Conservation (phyloP, 2,329 filamentous ascomycete genomes). For the Hypoxylon rubiginosum region DNA sequence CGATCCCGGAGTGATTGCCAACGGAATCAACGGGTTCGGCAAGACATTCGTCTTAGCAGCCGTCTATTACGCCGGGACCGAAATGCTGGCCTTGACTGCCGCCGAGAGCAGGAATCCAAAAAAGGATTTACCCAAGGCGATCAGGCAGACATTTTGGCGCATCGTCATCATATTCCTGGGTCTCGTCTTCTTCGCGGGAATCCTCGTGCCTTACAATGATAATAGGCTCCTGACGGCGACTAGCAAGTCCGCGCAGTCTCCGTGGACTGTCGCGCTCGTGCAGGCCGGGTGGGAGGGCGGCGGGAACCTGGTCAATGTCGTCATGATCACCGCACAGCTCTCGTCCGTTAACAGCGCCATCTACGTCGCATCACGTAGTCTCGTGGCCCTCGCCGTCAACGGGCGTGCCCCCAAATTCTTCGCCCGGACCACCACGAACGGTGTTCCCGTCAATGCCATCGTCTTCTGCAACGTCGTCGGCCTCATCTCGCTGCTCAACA, state of each 20-base stretch:
- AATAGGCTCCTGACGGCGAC: conserved; percentile 52
- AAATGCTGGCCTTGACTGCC: conserved; percentile 55
- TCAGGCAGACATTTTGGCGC: conserved; percentile 51
- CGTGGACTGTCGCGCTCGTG: conserved; percentile 51
- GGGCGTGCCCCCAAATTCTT: conserved; percentile 49
- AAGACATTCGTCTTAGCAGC: conserved; percentile 54
- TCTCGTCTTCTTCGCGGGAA: conserved; percentile 51
- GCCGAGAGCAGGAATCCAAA: conserved; percentile 52
- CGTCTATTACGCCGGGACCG: conserved; percentile 55
- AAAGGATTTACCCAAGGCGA: conserved; percentile 50
- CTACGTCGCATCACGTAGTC: conserved; percentile 50
- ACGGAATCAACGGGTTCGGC: conserved; percentile 54
- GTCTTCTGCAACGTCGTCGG: conserved; percentile 52
- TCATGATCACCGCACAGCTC: conserved; percentile 54
- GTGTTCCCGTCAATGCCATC: conserved; percentile 48
- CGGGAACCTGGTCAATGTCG: conserved; percentile 52
- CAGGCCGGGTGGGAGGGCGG: conserved; percentile 49
- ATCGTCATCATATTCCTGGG: conserved; percentile 53
- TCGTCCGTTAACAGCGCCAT: conserved; percentile 53
- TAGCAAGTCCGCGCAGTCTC: conserved; percentile 50
- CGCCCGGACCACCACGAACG: conserved; percentile 47
- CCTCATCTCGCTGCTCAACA: conserved; percentile 51
- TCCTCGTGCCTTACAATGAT: conserved; percentile 53
- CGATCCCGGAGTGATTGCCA: conserved; percentile 52
- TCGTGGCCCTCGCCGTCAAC: conserved; percentile 47